Percentiles rank a stretch among this genome's conserved stretches.
These are phyloP conservation scores for Anisodus tanguticus DNA, from an alignment of 257 asterid species.

Conservation along the genomic window DNA sequence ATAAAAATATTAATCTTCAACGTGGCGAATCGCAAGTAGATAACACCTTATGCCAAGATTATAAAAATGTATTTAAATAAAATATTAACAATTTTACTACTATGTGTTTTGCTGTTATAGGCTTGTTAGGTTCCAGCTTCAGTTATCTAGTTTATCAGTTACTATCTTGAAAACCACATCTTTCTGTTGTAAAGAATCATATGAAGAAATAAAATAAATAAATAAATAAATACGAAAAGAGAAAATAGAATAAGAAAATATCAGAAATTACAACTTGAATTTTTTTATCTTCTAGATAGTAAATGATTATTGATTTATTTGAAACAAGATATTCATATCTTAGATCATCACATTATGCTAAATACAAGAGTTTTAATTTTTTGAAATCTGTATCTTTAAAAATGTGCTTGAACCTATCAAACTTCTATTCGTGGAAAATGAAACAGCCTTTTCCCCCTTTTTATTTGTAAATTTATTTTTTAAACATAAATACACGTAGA, in stretches of 20 bases:
- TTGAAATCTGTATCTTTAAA: too few relatives aligned
- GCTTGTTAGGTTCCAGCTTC: neutral
- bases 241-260: neutral
- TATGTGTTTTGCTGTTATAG: neutral
- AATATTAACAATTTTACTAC: neutral
- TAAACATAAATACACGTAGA: too few relatives aligned
- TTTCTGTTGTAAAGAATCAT: neutral
- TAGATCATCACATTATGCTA: neutral
- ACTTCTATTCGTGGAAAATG: too few relatives aligned
- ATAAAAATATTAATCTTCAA: neutral
- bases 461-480: too few relatives aligned
- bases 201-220: neutral
- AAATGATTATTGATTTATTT: neutral
- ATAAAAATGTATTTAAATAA: neutral
- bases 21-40: neutral
- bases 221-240: neutral
- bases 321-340: neutral
- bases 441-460: too few relatives aligned
- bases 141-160: constrained; percentile 18
- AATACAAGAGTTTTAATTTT: neutral
- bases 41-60: neutral
- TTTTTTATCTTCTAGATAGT: neutral
- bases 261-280: neutral
- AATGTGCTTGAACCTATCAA: too few relatives aligned
- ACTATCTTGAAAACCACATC: neutral